These are phyloP conservation scores for Jasminum sambac DNA, from an alignment of 257 asterid species.

Conservation along the genomic window DNA sequence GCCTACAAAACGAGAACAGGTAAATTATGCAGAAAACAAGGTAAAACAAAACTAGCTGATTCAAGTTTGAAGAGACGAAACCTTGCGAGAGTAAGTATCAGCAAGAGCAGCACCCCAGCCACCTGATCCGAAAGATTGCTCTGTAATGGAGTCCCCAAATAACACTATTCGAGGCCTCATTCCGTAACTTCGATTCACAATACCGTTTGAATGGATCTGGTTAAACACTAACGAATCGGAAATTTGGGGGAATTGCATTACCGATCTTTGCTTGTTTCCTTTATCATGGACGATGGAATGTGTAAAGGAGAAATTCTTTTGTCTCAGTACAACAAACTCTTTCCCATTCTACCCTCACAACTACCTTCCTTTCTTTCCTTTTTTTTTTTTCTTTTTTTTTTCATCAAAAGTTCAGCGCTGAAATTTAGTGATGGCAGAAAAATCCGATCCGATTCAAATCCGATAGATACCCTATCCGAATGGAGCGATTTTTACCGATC, in stretches of 20 bases:
- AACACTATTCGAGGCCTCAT: conserved; percentile 83
- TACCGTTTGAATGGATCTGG: neutral
- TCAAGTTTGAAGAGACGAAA: neutral
- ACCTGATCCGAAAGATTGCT: conserved; percentile 68
- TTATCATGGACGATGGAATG: neutral
- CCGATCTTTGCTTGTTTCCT: neutral
- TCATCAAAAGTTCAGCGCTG: no score
- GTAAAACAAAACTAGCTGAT: neutral
- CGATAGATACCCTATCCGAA: no score
- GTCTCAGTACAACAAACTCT: no score
- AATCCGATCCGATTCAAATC: no score
- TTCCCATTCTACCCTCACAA: no score
- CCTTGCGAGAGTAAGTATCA: conserved; percentile 77
- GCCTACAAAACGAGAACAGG: conserved; percentile 45
- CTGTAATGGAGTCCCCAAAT: conserved; percentile 91
- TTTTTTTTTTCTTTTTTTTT: no score
- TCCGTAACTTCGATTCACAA: neutral
- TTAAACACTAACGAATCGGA: neutral
- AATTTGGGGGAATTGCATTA: neutral
- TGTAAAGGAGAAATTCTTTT: no score
- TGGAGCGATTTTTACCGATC: no score
- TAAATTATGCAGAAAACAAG: neutral
- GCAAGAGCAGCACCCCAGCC: conserved; percentile 98
- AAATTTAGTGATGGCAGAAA: no score
- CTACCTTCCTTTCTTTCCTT: no score